Conservation (phyloP, 495 filamentous ascomycete genomes). For the Aspergillus saccharolyticus region DNA sequence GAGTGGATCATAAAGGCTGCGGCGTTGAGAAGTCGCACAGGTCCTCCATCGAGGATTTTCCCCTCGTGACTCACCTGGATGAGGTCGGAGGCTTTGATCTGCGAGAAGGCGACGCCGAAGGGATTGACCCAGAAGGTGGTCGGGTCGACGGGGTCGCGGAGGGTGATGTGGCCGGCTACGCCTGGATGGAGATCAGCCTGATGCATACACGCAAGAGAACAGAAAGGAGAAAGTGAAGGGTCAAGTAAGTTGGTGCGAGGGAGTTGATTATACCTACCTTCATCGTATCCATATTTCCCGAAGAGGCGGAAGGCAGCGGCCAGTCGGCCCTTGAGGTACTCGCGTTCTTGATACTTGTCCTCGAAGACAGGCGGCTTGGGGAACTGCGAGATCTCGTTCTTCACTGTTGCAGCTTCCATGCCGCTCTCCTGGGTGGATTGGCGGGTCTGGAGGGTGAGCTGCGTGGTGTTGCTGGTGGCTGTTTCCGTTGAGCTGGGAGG, state of each 20-base stretch:
- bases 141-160: slow-evolving; percentile 65
- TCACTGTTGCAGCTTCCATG: slow-evolving; percentile 33
- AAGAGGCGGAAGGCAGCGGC: slow-evolving; percentile 67
- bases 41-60: slow-evolving; percentile 63
- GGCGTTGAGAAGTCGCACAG: slow-evolving; percentile 56
- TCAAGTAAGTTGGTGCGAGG: background rate
- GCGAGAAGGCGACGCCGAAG: slow-evolving; percentile 64
- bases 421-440: slow-evolving; percentile 25
- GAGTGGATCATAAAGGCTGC: slow-evolving; percentile 67
- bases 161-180: slow-evolving; percentile 57
- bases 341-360: slow-evolving; percentile 56
- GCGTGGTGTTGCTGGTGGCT: slow-evolving; percentile 14
- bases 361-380: slow-evolving; percentile 51
- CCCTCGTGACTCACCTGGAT: slow-evolving; percentile 64
- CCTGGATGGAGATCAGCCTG: slow-evolving; percentile 18
- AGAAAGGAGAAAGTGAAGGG: background rate
- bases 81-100: slow-evolving; percentile 65
- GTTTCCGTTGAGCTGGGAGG: slow-evolving; percentile 30
- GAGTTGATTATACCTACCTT: too few species aligned
- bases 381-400: slow-evolving; percentile 34
- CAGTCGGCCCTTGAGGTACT: slow-evolving; percentile 61
- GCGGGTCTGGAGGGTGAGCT: slow-evolving; percentile 18
- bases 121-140: slow-evolving; percentile 77
- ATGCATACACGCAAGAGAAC: background rate
- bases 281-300: slow-evolving; percentile 62